Percentiles rank a stretch among this genome's conserved stretches.
These are phyloP conservation scores for Fusarium continuum DNA, from an alignment of 2,329 filamentous ascomycete species.

Conservation along the genomic window DNA sequence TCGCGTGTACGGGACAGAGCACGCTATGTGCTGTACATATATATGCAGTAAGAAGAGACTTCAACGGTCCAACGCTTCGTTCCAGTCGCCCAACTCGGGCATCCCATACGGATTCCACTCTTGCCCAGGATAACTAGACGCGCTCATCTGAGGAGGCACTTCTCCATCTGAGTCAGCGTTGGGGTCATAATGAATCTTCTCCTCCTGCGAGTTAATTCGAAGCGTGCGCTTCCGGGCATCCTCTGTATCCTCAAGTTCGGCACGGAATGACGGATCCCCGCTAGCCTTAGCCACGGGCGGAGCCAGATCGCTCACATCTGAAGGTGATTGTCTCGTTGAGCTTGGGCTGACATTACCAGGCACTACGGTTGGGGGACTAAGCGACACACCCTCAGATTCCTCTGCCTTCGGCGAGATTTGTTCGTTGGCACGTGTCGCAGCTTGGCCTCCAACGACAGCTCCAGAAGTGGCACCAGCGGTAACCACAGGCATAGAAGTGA, in stretches of 20 bases:
- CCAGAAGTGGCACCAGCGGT: slow-evolving; percentile 1
- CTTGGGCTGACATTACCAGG: slow-evolving; percentile 22
- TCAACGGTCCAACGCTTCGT: slow-evolving; percentile 15
- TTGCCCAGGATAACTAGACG: slow-evolving; percentile 74
- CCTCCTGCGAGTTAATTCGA: slow-evolving; percentile 58
- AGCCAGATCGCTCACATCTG: slow-evolving; percentile 12
- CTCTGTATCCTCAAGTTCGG: slow-evolving; percentile 54
- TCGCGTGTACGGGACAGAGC: background rate
- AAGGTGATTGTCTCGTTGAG: slow-evolving; percentile 15
- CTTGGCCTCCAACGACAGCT: background rate
- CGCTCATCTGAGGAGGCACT: slow-evolving; percentile 65
- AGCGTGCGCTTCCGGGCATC: slow-evolving; percentile 57
- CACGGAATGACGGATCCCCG: slow-evolving; percentile 36
- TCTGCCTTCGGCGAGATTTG: background rate
- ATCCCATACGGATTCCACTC: slow-evolving; percentile 71
- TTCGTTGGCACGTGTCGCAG: background rate
- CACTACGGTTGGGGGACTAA: slow-evolving; percentile 26
- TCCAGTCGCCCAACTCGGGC: slow-evolving; percentile 45
- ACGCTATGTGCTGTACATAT: background rate
- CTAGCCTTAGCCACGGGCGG: slow-evolving; percentile 3
- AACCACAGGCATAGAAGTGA: slow-evolving; percentile 1
- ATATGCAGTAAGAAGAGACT: background rate
- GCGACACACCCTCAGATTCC: slow-evolving; percentile 23
- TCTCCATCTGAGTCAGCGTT: slow-evolving; percentile 48
- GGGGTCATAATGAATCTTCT: slow-evolving; percentile 60